phyloP scores from a whole-genome alignment of 495 filamentous ascomycete species.

The Clavariopsis aquatica region DNA sequence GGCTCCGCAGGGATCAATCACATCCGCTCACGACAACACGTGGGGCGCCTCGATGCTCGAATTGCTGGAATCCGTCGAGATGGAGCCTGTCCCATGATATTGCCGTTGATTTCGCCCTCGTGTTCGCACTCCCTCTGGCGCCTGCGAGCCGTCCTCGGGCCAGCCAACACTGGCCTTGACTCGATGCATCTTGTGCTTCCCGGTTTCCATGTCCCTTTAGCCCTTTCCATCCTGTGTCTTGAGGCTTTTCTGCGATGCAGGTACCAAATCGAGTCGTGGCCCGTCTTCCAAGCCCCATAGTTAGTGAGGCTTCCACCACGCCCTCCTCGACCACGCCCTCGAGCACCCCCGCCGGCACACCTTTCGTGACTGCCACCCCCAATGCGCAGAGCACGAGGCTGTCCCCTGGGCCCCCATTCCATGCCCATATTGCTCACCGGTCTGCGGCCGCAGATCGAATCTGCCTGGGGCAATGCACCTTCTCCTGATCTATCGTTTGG shows the following conservation, averaged over 20 bases:
- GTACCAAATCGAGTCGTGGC: not conserved
- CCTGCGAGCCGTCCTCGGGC: not conserved
- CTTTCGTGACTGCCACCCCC: not conserved
- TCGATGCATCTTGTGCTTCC: not conserved
- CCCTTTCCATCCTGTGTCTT: not conserved
- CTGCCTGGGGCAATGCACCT: not conserved
- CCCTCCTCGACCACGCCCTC: no score
- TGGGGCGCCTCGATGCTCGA: not conserved
- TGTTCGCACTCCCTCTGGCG: not conserved
- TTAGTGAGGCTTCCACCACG: slow-evolving; percentile 1
- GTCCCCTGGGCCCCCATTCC: not conserved
- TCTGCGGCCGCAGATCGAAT: not conserved
- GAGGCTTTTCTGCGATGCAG: not conserved
- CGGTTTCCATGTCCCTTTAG: not conserved
- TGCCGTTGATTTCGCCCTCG: not conserved
- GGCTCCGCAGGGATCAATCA: slow-evolving; percentile 4
- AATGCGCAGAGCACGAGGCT: slow-evolving; percentile 9
- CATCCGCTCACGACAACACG: not conserved
- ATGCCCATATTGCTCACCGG: slow-evolving; percentile 20
- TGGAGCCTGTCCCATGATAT: not conserved
- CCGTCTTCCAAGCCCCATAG: not conserved
- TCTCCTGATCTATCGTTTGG: slow-evolving; percentile 9
- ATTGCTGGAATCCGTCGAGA: not conserved
- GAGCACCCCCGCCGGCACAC: no score
- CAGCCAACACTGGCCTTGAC: not conserved